A percentile compares a stretch with the other conserved stretches of the same genome.
Evolutionary conservation across 23 red algal genomes (phyloP).

Genomic region (Agarophyton chilense): DNA sequence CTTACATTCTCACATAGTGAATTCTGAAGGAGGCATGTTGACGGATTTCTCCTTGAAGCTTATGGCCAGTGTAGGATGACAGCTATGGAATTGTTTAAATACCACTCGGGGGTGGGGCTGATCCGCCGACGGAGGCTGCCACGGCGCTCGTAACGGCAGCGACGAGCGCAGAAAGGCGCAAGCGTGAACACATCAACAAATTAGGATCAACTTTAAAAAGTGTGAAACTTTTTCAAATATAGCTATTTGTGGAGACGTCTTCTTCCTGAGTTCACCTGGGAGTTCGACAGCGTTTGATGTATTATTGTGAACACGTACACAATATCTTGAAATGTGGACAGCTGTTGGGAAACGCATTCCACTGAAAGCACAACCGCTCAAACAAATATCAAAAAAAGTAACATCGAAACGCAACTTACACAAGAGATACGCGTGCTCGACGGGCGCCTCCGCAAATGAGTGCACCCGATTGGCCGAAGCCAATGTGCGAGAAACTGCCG

Average conservation of each 20-base stretch:
- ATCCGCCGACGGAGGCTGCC: too few species aligned
- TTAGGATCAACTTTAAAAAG: too few species aligned
- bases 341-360: not conserved
- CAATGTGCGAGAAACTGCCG: slow-evolving; percentile 8
- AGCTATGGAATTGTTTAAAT: too few species aligned
- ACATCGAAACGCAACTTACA: not conserved
- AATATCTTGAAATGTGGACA: not conserved
- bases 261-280: not conserved
- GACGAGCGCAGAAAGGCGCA: too few species aligned
- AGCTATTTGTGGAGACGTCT: not conserved
- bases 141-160: too few species aligned
- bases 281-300: not conserved
- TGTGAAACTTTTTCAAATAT: too few species aligned
- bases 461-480: not conserved
- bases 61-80: too few species aligned
- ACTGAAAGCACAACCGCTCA: not conserved
- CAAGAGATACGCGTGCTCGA: slow-evolving; percentile 1
- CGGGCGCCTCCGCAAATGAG: not conserved
- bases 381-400: slow-evolving; percentile 21
- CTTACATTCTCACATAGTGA: not conserved
- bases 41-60: too few species aligned
- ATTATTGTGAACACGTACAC: not conserved
- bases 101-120: too few species aligned
- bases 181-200: too few species aligned
- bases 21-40: too few species aligned